A percentile compares a stretch with the other conserved stretches of the same genome.
Evolutionary conservation across 176 grass and related monocot genomes (phyloP).

Genomic region (Bromus sterilis): DNA sequence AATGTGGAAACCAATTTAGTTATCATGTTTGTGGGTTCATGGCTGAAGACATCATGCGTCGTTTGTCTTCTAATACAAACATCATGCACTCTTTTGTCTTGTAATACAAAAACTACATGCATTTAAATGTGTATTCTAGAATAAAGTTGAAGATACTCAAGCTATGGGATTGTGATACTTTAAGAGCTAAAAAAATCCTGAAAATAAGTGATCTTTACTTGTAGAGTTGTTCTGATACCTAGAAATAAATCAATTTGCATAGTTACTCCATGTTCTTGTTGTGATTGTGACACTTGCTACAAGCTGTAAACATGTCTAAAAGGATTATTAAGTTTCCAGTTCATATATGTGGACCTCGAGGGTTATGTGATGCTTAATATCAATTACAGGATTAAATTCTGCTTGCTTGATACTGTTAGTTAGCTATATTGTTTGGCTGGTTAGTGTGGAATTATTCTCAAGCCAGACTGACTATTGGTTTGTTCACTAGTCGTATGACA

Average conservation of each 20-base stretch:
- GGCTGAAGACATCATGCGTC: too few species aligned
- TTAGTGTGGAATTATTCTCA: background rate
- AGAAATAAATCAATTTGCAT: background rate
- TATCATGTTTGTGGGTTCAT: background rate
- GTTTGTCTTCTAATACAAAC: background rate
- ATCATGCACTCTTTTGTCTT: too few species aligned
- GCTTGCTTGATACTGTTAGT: background rate
- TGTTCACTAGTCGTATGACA: conserved; percentile 66
- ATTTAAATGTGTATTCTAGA: background rate
- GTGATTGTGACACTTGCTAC: background rate
- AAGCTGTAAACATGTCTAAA: background rate
- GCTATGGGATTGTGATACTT: background rate
- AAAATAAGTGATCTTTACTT: too few species aligned
- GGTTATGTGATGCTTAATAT: background rate
- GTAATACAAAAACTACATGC: background rate
- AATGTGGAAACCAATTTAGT: background rate
- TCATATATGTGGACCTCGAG: background rate
- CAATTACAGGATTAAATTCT: background rate
- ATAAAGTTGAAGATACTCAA: background rate
- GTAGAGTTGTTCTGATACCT: background rate
- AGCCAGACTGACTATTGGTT: background rate
- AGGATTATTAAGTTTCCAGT: background rate
- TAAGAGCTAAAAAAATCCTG: too few species aligned
- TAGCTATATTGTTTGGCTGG: background rate
- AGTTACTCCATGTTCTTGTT: background rate